Conservation (phyloP, 148 eudicot species). For the Bassia scoparia region DNA sequence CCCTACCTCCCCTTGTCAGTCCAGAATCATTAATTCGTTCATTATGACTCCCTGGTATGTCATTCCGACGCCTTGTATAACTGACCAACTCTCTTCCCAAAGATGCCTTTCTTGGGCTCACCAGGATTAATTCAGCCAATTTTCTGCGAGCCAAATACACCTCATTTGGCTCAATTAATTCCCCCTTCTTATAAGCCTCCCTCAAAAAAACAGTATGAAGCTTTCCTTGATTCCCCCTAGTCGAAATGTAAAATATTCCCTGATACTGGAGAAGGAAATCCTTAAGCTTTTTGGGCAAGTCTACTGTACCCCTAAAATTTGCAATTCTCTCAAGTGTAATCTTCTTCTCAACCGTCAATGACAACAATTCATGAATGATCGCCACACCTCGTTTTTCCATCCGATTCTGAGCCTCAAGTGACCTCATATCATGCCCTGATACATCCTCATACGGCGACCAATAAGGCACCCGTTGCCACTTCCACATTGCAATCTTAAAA, state of each 20-base stretch:
- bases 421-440: slow-evolving; percentile 82
- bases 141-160: slow-evolving; percentile 87
- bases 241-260: slow-evolving; percentile 91
- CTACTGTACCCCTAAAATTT: slow-evolving; percentile 70
- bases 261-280: slow-evolving; percentile 88
- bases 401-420: slow-evolving; percentile 84
- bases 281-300: slow-evolving; percentile 84
- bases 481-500: slow-evolving; percentile 90
- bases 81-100: slow-evolving; percentile 51
- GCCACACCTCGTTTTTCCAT: slow-evolving; percentile 91
- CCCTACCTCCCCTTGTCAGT: slow-evolving; percentile 21
- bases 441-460: slow-evolving; percentile 97
- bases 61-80: slow-evolving; percentile 42
- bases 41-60: slow-evolving; percentile 13
- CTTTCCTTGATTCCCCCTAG: slow-evolving; percentile 94
- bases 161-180: slow-evolving; percentile 76
- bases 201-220: slow-evolving; percentile 87
- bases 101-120: slow-evolving; percentile 64
- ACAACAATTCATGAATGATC: slow-evolving; percentile 73
- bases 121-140: slow-evolving; percentile 60
- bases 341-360: slow-evolving; percentile 93
- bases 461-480: slow-evolving; percentile 95
- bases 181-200: slow-evolving; percentile 89
- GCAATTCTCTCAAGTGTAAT: slow-evolving; percentile 95
- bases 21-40: slow-evolving; percentile 21